Base-by-base conservation (phyloP, 345 rosid species). In the Theobroma cacao region DNA sequence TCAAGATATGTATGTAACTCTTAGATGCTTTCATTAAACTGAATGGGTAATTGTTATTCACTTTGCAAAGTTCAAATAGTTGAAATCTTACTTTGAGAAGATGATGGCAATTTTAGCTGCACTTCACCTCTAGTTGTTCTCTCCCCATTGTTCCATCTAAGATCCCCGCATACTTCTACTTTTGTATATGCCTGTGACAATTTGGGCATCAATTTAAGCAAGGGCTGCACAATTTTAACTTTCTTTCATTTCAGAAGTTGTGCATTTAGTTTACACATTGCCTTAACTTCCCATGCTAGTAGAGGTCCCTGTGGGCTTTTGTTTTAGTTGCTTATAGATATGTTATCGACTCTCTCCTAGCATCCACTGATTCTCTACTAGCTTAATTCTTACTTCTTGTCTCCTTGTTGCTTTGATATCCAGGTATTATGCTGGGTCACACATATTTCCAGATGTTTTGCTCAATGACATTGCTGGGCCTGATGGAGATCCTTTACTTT, bases 381-480 rank as follows among this genome's bases (percentile, higher is more conserved):
- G 30, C 43, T 69, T 72, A 24, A 61, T 73, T 63, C 62, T 76
- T 55, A 20, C 11, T 53, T 72, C 38, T 68, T 62, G n/a, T 66
- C 56, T 76, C 52, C 18, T 33, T 65, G 18, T 74, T 61, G 40
- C 65, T 70, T 82, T 52, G n/a, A 40, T 75, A 38, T 84, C 81
- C 82, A 95, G 99, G 99, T 93, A 95, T 86, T 95, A 84, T 77
- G 60, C 89, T 33, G 99, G 99, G 52, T 85, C 97, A 71, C 85
- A 89, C 80, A 79, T 95, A 84, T 95, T 93, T 83, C 99, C 99
- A 26, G 93, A 93, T 86, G 99, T 92, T 86, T 84, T 95, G 88
- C 92, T 95, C 80, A 95, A 90, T 89, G 98, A 92, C 77, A 92
- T 95, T 81, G 94, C 98, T 80, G 97, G 99, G 26, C 90, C 94